Percentiles rank a stretch among this genome's conserved stretches.
Evolutionary conservation across 2,329 filamentous ascomycete species (phyloP).

Genomic region (Cyphellophora attinorum): DNA sequence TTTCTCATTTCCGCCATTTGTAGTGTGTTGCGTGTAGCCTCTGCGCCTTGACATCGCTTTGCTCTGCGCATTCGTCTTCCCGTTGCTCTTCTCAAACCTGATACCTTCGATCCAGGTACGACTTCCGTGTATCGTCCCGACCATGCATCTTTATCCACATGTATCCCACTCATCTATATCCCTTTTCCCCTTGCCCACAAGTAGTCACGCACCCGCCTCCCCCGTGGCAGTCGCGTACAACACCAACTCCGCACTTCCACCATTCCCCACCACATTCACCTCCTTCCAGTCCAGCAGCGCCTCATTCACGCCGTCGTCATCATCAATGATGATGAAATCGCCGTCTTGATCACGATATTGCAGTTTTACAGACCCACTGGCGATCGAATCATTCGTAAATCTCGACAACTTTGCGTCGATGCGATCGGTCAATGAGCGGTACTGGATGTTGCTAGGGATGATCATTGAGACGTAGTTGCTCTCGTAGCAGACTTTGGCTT

Average conservation of each 20-base stretch:
- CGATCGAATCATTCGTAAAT: slow-evolving; percentile 75
- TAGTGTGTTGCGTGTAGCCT: too few species aligned
- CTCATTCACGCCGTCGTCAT: slow-evolving; percentile 91
- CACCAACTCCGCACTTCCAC: slow-evolving; percentile 15
- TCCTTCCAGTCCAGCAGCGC: slow-evolving; percentile 94
- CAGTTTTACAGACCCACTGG: slow-evolving; percentile 71
- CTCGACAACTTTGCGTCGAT: slow-evolving; percentile 91
- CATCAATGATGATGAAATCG: slow-evolving; percentile 86
- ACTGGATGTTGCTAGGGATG: slow-evolving; percentile 89
- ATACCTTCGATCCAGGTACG: too few species aligned
- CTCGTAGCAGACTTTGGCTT: slow-evolving; percentile 90
- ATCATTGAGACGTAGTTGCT: slow-evolving; percentile 92
- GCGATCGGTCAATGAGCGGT: slow-evolving; percentile 84
- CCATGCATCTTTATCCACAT: too few species aligned
- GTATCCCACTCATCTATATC: too few species aligned
- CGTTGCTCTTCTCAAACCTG: too few species aligned
- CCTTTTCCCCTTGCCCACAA: too few species aligned
- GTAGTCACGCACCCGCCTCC: neutral
- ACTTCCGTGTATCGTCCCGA: too few species aligned
- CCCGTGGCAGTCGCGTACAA: slow-evolving; percentile 14
- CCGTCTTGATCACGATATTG: slow-evolving; percentile 88
- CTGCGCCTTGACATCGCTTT: too few species aligned
- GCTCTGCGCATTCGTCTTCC: too few species aligned
- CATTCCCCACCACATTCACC: slow-evolving; percentile 43
- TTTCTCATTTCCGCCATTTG: too few species aligned